These are phyloP conservation scores for Lentinula sp. DNA, from an alignment of 768 basidiomycete genomes.

Conservation along the genomic window DNA sequence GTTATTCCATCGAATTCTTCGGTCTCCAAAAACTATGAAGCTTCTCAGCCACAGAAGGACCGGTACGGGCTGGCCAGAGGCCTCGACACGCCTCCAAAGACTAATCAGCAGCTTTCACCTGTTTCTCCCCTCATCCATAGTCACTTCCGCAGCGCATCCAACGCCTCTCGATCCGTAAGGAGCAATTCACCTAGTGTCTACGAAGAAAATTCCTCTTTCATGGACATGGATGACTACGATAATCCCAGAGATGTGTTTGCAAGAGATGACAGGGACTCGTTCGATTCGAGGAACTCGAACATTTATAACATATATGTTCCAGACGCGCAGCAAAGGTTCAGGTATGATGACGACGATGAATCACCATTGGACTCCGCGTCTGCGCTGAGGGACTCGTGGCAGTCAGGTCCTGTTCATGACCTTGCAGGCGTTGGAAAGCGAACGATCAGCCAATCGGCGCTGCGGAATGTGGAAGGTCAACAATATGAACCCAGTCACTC, in stretches of 20 bases:
- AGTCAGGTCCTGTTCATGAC: constrained; percentile 14
- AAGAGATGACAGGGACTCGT: background rate
- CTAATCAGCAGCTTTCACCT: constrained; percentile 15
- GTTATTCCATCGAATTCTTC: background rate
- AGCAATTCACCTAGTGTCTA: constrained; percentile 16
- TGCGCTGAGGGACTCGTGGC: constrained; percentile 36
- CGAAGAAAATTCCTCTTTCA: constrained; percentile 7
- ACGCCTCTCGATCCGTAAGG: constrained; percentile 26
- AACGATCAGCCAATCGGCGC: background rate
- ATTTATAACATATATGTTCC: constrained; percentile 12
- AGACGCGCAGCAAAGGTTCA: constrained; percentile 24
- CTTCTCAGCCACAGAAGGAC: background rate
- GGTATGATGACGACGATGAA: constrained; percentile 31
- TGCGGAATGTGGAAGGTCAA: background rate
- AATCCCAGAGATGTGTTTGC: constrained; percentile 15
- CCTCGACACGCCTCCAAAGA: background rate
- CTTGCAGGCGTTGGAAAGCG: background rate
- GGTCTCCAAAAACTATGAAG: background rate
- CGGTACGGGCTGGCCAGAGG: background rate
- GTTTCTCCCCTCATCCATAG: constrained; percentile 45
- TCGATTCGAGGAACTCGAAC: constrained; percentile 1
- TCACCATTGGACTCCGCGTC: constrained; percentile 35
- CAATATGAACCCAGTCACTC: constrained; percentile 8
- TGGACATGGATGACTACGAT: constrained; percentile 6
- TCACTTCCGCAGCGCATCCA: constrained; percentile 33